A percentile compares a stretch with the other conserved stretches of the same genome.
phyloP scores from a whole-genome alignment of 2,329 filamentous ascomycete species.

The Cladosporium sp. region DNA sequence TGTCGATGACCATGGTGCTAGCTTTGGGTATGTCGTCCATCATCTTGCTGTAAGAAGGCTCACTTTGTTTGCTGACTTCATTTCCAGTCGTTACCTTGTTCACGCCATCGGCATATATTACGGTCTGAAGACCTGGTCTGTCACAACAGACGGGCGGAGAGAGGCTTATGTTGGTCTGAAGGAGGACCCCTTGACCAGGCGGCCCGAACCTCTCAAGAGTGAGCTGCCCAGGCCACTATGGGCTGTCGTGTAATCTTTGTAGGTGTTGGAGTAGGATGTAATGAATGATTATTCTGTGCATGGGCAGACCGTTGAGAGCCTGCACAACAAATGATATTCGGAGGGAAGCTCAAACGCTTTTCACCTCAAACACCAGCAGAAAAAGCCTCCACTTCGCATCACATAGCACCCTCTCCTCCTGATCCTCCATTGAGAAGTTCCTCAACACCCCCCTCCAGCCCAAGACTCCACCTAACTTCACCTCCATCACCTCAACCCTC shows the following conservation, averaged over 20 bases:
- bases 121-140: constrained; percentile 78
- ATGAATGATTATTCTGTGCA: not conserved
- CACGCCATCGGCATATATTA: constrained; percentile 93
- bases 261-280: not conserved
- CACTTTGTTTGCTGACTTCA: not conserved
- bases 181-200: constrained; percentile 41
- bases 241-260: constrained; percentile 49
- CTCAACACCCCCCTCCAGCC: not conserved
- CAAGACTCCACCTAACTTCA: not conserved
- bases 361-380: too few relatives aligned
- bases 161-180: constrained; percentile 82
- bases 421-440: not conserved
- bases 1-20: constrained; percentile 71
- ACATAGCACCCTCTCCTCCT: too few relatives aligned
- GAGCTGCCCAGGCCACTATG: constrained; percentile 63
- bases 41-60: not conserved
- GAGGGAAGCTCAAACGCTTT: too few relatives aligned
- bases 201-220: constrained; percentile 34
- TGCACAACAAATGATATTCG: not conserved
- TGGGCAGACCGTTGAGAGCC: not conserved
- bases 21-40: constrained; percentile 69
- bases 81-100: constrained; percentile 77
- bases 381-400: too few relatives aligned
- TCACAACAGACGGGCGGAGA: constrained; percentile 67
- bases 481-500: not conserved